Base-by-base conservation (phyloP, 2,329 filamentous ascomycete genomes). In the Acrocalymma vagum region DNA sequence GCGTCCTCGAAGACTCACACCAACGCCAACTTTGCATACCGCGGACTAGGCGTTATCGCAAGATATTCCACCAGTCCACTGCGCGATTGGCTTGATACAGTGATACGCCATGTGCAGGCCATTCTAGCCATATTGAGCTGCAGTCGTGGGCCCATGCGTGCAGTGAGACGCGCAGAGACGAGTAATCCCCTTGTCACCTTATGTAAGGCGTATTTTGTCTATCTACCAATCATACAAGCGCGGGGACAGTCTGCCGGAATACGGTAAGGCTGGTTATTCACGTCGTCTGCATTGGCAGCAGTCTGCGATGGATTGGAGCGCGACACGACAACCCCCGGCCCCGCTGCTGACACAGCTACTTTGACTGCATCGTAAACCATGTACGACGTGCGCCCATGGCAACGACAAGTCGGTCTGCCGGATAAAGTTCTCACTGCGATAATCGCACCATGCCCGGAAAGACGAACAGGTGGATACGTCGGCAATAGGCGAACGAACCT, bases 281-380 rank as follows among this genome's bases (percentile, higher is more conserved):
- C 28, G 16, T 26, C 26, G 28, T 53, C 27, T 33, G 24, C 29
- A 30, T 44, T 42, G 40, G 40, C 26, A 30, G 14, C 23, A 36
- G 16, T 32, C 38, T 35, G 39, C 47, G 38, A 38, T 38, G 31
- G 38, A 48, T n/a, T 42, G 38, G 40, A 21, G 18, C 16, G 14
- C 22, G 28, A 37, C 29, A 46, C 36, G 20, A 31, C 29, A 36
- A 16, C n/a, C 29, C 25, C 29, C 27, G 45, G 38, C 48, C 42
- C 44, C 37, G 35, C 50, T 51, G 56, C 53, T 58, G 51, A 60
- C 54, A 56, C 33, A 43, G 26, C 18, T 37, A 30, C 21, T 9
- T 13, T n/a, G 15, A 30, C 41, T 47, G 45, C 45, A 45, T 20
- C 43, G 48, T 52, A 50, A 53, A 37, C 31, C 29, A 26, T 20